phyloP scores from a whole-genome alignment of 2,329 filamentous ascomycete species.

The Chrysoporthe puriensis region DNA sequence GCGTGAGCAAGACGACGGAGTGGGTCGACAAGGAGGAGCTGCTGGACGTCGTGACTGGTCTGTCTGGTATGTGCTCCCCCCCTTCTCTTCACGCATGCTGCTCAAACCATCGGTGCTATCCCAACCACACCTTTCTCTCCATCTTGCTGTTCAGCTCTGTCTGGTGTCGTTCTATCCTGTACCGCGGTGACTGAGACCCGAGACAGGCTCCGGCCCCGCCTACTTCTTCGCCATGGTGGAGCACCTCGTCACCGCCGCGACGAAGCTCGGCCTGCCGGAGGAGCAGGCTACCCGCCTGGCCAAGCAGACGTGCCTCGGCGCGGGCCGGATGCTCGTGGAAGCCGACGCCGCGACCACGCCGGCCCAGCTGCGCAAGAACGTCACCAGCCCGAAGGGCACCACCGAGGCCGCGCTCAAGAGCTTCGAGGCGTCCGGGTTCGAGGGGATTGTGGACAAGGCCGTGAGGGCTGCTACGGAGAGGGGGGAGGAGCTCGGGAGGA shows the following conservation, averaged over 20 bases:
- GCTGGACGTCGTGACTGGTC: conserved; percentile 53
- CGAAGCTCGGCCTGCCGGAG: conserved; percentile 47
- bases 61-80: conserved; percentile 45
- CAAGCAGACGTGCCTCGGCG: conserved; percentile 55
- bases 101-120: neutral
- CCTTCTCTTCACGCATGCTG: neutral
- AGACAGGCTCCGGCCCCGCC: conserved; percentile 52
- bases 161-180: neutral
- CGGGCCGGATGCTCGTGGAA: conserved; percentile 54
- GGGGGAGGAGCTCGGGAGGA: conserved; percentile 46
- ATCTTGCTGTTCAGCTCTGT: neutral
- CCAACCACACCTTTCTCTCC: neutral
- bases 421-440: conserved; percentile 49
- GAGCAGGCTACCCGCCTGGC: conserved; percentile 55
- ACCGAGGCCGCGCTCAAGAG: conserved; percentile 53
- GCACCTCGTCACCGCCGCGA: conserved; percentile 50
- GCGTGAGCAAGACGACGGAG: conserved; percentile 52
- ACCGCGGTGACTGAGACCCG: neutral
- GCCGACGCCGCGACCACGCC: conserved; percentile 50
- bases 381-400: conserved; percentile 57
- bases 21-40: conserved; percentile 55
- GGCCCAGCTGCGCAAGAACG: conserved; percentile 52
- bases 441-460: conserved; percentile 48
- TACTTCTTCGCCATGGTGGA: conserved; percentile 60
- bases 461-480: conserved; percentile 50